These are phyloP conservation scores for Phylloporus scabripes DNA, from an alignment of 768 basidiomycete genomes.

Conservation along the genomic window DNA sequence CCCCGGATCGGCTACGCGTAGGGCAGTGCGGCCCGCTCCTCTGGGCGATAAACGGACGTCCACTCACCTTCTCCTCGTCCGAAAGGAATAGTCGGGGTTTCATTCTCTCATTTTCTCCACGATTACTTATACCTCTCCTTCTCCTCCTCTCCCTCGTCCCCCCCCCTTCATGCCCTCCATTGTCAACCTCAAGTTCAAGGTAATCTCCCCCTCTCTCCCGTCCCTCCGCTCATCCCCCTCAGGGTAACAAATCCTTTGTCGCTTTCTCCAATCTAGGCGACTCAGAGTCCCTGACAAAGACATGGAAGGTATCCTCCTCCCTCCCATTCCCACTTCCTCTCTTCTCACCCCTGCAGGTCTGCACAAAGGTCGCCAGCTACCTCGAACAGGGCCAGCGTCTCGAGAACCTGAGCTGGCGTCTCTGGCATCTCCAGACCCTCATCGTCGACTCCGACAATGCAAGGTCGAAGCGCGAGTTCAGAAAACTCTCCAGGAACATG, in stretches of 20 bases:
- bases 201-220: slow-evolving; percentile 13
- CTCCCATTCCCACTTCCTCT: slow-evolving; percentile 1
- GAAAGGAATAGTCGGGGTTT: slow-evolving; percentile 30
- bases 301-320: slow-evolving; percentile 67
- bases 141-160: background rate
- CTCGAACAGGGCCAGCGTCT: slow-evolving; percentile 89
- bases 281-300: slow-evolving; percentile 79
- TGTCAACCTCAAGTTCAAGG: slow-evolving; percentile 85
- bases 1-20: slow-evolving; percentile 18
- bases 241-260: slow-evolving; percentile 94
- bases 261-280: slow-evolving; percentile 87
- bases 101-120: slow-evolving; percentile 23
- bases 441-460: slow-evolving; percentile 91
- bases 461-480: slow-evolving; percentile 82
- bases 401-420: slow-evolving; percentile 88
- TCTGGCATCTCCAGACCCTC: slow-evolving; percentile 89
- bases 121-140: slow-evolving; percentile 17
- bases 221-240: slow-evolving; percentile 10
- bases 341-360: slow-evolving; percentile 47
- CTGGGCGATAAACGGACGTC: slow-evolving; percentile 8
- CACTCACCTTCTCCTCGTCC: background rate
- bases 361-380: slow-evolving; percentile 85
- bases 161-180: slow-evolving; percentile 60
- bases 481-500: slow-evolving; percentile 84
- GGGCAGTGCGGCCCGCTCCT: background rate